phyloP scores from a whole-genome alignment of 2,329 filamentous ascomycete species.

The Diaporthe ampelina region DNA sequence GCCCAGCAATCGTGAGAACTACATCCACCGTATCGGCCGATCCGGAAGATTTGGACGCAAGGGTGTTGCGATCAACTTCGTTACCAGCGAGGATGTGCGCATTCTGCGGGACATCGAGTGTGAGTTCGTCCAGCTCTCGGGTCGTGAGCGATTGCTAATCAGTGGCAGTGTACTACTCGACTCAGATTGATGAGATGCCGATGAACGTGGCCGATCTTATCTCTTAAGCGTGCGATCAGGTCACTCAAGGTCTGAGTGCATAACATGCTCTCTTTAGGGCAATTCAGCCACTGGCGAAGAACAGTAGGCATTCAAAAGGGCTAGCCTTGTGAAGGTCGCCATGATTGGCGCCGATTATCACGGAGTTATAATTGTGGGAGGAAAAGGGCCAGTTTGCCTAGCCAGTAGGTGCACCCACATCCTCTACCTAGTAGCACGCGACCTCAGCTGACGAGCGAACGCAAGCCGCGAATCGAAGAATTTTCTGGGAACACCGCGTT shows the following conservation, averaged over 20 bases:
- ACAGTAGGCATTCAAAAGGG: neutral
- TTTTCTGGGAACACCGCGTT: neutral
- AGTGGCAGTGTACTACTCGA: constrained; percentile 88
- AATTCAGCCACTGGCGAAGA: neutral
- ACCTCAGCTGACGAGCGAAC: constrained; percentile 9
- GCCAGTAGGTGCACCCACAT: constrained; percentile 32
- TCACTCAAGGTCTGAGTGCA: neutral
- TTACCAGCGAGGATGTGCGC: constrained; percentile 97
- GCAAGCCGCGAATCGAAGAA: constrained; percentile 6
- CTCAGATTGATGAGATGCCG: constrained; percentile 99
- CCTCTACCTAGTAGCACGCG: neutral
- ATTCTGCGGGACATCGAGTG: constrained; percentile 99
- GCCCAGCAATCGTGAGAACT: constrained; percentile 99
- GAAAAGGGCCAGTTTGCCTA: constrained; percentile 38
- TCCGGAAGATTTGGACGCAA: constrained; percentile 99
- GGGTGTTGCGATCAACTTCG: constrained; percentile 99
- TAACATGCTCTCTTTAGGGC: neutral
- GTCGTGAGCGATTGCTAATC: constrained; percentile 26
- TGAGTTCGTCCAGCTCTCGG: neutral
- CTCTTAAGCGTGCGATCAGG: constrained; percentile 58
- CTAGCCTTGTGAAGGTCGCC: neutral
- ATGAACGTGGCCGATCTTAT: constrained; percentile 89
- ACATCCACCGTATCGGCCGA: constrained; percentile 99
- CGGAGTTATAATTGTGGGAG: constrained; percentile 38
- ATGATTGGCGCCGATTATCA: constrained; percentile 23